Evolutionary conservation across 2,329 filamentous ascomycete species (phyloP), one percentile per base, ranked within the genome.

Genomic region (Pezicula rhizophila): DNA sequence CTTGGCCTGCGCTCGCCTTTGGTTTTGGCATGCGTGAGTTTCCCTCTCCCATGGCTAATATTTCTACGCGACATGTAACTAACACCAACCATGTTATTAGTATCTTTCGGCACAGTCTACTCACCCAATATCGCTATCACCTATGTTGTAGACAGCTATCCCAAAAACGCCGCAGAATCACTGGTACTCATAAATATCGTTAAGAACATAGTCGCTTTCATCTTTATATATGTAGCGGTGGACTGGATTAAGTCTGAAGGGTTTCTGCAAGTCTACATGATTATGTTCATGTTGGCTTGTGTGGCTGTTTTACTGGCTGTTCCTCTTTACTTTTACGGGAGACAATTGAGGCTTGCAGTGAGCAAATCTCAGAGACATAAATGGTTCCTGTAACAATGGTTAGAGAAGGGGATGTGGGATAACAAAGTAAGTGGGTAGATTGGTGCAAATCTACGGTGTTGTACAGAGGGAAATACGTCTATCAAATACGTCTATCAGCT

Each of bases 281-380:
- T 37, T 15, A 37, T 37, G 34, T 37, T 37, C 15, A 37, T 37
- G 34, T 15, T 37, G 12, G 34, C 15, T 15, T 14, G 12, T 14
- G 12, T 37, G 2, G 15, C 12, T 3, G 3, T 37, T 14, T 15
- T 37, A 14, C 8, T 37, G 34, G 34, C 34, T 14, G 4, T 37
- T 15, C 34, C 34, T 68, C 15, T 37, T 15, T 37, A 37, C 34
- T 37, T 14, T 8, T 37, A 37, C 7, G 34, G 34, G 23, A 23
- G 23, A 23, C 23, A 23, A 23, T 23, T 3, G 23, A 23, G 23
- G 23, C 23, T 23, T 23, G 23, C 23, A 23, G 6, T 7, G 3
- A 23, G 23, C 23, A 23, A 23, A 23, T 23, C 23, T 23, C 6
- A 5, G 23, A 23, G 23, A 23, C 23, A 23, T 23, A 5, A 23